Evolutionary conservation across 2,329 filamentous ascomycete species (phyloP).

Genomic region (Curvularia verruculosa): DNA sequence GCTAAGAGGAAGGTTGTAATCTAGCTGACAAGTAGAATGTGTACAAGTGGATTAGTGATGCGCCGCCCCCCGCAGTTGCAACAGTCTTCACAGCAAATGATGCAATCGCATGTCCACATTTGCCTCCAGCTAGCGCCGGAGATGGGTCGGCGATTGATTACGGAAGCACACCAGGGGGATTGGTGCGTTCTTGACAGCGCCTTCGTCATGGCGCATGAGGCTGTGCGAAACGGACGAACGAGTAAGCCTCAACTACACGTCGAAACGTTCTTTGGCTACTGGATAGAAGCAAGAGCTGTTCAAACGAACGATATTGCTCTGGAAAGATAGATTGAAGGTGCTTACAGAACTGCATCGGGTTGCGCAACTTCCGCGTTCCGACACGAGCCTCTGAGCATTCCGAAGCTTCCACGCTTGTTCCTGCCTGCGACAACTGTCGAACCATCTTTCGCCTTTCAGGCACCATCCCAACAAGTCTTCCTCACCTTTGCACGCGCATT

Average conservation of each 20-base stretch:
- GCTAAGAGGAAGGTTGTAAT: not conserved
- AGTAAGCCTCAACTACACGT: not conserved
- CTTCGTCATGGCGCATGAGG: conserved; percentile 12
- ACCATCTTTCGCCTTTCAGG: conserved; percentile 8
- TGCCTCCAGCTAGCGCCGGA: conserved; percentile 13
- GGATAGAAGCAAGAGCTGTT: not conserved
- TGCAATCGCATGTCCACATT: conserved; percentile 33
- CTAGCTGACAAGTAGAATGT: conserved; percentile 13
- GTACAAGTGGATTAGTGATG: conserved; percentile 31
- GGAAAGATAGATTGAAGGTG: not conserved
- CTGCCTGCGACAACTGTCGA: conserved; percentile 8
- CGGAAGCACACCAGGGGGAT: conserved; percentile 12
- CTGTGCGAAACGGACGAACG: conserved; percentile 11
- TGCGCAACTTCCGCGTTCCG: conserved; percentile 28
- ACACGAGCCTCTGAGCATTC: conserved; percentile 18
- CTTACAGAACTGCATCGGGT: conserved; percentile 10
- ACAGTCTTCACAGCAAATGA: conserved; percentile 32
- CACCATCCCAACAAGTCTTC: conserved; percentile 8
- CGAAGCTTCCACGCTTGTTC: conserved; percentile 16
- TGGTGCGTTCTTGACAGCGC: not conserved
- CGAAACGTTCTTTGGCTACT: not conserved
- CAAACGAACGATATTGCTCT: not conserved
- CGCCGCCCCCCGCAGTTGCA: conserved; percentile 36
- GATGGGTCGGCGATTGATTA: conserved; percentile 20
- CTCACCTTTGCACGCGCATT: not conserved